Conservation (phyloP, 2,329 filamentous ascomycete genomes). For the Fusarium camptoceras region DNA sequence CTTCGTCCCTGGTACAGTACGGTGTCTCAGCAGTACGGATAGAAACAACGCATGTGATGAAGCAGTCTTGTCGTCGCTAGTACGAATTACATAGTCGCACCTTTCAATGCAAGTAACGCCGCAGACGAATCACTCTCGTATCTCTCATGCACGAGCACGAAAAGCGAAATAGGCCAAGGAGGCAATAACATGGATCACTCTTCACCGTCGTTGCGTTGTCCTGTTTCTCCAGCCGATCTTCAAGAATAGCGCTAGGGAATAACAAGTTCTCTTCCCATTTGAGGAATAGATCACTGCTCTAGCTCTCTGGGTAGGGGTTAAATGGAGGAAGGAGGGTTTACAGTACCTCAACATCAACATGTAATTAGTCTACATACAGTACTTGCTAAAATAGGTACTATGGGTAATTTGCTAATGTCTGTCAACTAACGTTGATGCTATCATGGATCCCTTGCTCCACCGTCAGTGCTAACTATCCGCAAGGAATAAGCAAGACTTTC, state of each 20-base stretch:
- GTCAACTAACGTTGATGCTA: neutral
- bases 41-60: conserved; percentile 34
- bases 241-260: conserved; percentile 26
- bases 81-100: conserved; percentile 18
- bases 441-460: conserved; percentile 2
- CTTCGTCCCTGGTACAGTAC: neutral
- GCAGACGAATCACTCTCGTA: conserved; percentile 23
- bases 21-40: neutral
- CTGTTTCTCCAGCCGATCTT: conserved; percentile 31
- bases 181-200: conserved; percentile 21
- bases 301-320: conserved; percentile 14
- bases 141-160: conserved; percentile 23
- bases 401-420: neutral
- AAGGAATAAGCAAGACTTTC: neutral
- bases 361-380: neutral
- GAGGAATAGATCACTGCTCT: conserved; percentile 28
- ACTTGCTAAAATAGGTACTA: neutral
- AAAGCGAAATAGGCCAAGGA: conserved; percentile 34
- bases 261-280: conserved; percentile 5
- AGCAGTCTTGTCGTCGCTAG: conserved; percentile 16
- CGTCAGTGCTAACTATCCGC: neutral
- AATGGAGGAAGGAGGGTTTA: neutral
- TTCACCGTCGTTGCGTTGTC: conserved; percentile 14
- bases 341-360: conserved; percentile 3
- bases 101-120: conserved; percentile 22